Percentiles rank a stretch among this genome's conserved stretches.
Evolutionary conservation across 148 eudicot species (phyloP).

Genomic region (Mesembryanthemum crystallinum): DNA sequence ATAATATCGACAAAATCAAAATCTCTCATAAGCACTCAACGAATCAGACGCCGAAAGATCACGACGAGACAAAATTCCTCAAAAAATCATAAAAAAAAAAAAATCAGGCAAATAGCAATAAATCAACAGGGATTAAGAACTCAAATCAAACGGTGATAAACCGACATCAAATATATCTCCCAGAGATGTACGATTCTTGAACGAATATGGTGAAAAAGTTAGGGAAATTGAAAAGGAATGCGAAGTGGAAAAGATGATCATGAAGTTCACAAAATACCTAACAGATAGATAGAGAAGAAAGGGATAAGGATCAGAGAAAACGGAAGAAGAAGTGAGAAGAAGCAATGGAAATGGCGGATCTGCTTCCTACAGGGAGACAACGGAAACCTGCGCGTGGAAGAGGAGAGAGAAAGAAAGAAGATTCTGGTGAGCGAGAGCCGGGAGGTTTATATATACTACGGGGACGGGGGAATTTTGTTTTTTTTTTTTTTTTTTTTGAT

Average conservation of each 20-base stretch:
- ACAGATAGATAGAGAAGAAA: too few relatives aligned
- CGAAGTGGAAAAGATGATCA: too few relatives aligned
- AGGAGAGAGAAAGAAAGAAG: background rate
- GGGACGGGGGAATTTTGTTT: too few relatives aligned
- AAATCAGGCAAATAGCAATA: background rate
- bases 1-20: background rate
- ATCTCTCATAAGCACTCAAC: background rate
- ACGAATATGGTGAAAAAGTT: too few relatives aligned
- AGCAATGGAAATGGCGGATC: slow-evolving; percentile 16
- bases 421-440: background rate
- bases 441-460: background rate
- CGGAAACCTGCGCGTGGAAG: background rate
- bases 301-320: background rate
- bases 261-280: background rate
- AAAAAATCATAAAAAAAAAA: background rate
- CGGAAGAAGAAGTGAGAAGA: background rate
- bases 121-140: too few relatives aligned
- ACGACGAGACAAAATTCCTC: background rate
- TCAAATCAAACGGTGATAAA: too few relatives aligned
- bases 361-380: slow-evolving; percentile 13
- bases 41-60: background rate
- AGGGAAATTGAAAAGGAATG: background rate
- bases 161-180: too few relatives aligned
- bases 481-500: too few relatives aligned
- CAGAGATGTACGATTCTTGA: too few relatives aligned